Evolutionary conservation across 768 basidiomycete genomes (phyloP), one percentile per base, ranked within the genome.

Genomic region (Termitomyces sp.): DNA sequence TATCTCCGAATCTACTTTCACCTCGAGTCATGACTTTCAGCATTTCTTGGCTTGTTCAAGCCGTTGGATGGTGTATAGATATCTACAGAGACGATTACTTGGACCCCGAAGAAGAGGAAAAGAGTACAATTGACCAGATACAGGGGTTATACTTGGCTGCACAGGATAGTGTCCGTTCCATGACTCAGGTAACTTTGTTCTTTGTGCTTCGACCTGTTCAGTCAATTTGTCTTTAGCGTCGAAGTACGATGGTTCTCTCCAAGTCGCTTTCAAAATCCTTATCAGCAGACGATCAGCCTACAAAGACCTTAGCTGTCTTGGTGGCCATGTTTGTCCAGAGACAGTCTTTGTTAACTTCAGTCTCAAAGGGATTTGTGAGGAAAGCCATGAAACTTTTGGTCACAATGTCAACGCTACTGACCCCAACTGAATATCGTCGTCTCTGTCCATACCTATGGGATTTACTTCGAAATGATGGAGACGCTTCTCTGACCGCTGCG

Each of bases 311-410:
- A 18, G 58, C 73, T 24, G 71, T 75, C 37, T 64, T 79, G 4
- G 66, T 68, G 5, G 69, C 70, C 12, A 65, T 71, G 15, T 76
- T 83, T 29, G 62, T 66, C 5, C 65, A 72, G 46, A 74, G 75
- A 50, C 62, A 68, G 37, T 66, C 75, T 31, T 64, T 84, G 31
- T 53, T 84, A 12, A 65, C 71, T 12, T 79, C 80, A 4, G 66
- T 84, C 5, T 64, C 72, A 5, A 78, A 75, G 57, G 79, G 79
- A 5, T 78, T 82, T 55, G 59, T 70, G 1, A 68, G 74, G 5
- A 80, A 78, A 59, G 73, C 78, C 4, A 70, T 87, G 62, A 81
- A 84, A 58, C 74, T 91, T 12, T 72, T 91, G 16, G 88, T 90
- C 6, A 69, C 81, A 3, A 74, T 90, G 55, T 87, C 84, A 4